These are phyloP conservation scores for Colletotrichum ledebouriae DNA, from an alignment of 2,329 filamentous ascomycete genomes.

Conservation along the genomic window DNA sequence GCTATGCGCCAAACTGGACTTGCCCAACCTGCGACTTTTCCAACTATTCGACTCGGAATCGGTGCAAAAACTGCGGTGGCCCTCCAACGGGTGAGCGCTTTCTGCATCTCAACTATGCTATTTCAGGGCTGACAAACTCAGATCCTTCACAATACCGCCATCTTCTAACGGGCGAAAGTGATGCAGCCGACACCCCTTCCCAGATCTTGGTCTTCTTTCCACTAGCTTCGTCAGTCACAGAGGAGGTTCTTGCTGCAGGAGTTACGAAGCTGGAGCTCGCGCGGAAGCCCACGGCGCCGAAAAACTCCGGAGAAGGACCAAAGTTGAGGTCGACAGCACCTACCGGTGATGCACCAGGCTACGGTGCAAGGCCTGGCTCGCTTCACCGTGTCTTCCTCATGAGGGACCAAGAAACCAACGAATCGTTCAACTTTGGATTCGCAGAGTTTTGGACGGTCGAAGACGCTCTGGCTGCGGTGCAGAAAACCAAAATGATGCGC, in stretches of 20 bases:
- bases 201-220: slow-evolving; percentile 83
- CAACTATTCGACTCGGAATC: slow-evolving; percentile 55
- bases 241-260: slow-evolving; percentile 79
- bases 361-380: slow-evolving; percentile 81
- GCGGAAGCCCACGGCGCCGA: slow-evolving; percentile 64
- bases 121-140: slow-evolving; percentile 12
- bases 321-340: slow-evolving; percentile 73
- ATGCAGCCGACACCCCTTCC: slow-evolving; percentile 70
- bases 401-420: slow-evolving; percentile 77
- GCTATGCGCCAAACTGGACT: slow-evolving; percentile 50
- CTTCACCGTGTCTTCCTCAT: slow-evolving; percentile 82
- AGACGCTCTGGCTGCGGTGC: slow-evolving; percentile 80
- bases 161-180: slow-evolving; percentile 62
- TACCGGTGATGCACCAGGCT: slow-evolving; percentile 67
- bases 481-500: slow-evolving; percentile 78
- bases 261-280: slow-evolving; percentile 78
- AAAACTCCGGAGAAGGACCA: slow-evolving; percentile 59
- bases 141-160: slow-evolving; percentile 41
- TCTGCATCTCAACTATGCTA: neutral
- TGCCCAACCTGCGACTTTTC: slow-evolving; percentile 53
- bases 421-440: slow-evolving; percentile 86
- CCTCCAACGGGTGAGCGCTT: slow-evolving; percentile 28
- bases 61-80: slow-evolving; percentile 56
- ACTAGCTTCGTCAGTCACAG: slow-evolving; percentile 77
- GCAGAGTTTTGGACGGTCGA: slow-evolving; percentile 84